A percentile compares a stretch with the other conserved stretches of the same genome.
These are phyloP conservation scores for Tetrahymena elliotti DNA, from an alignment of 73 alveolate genomes.

Conservation along the genomic window DNA sequence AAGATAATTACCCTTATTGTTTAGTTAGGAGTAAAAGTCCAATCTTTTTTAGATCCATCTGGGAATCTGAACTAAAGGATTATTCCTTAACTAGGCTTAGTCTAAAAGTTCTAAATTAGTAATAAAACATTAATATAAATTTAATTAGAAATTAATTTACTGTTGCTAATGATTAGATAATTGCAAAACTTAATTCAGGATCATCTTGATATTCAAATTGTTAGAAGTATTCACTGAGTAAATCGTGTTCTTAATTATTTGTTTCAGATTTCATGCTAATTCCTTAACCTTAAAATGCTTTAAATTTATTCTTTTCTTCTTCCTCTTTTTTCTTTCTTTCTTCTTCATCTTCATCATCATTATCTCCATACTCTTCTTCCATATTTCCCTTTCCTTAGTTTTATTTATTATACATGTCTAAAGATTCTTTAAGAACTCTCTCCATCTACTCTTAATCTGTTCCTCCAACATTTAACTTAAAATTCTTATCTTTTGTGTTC, in stretches of 20 bases:
- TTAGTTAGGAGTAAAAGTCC: background rate
- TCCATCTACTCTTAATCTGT: background rate
- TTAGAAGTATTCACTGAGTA: background rate
- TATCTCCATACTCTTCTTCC: background rate
- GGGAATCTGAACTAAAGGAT: background rate
- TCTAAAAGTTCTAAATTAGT: background rate
- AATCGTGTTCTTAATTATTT: background rate
- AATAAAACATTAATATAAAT: no score
- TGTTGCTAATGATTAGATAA: background rate
- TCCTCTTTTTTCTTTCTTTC: background rate
- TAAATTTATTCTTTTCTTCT: background rate
- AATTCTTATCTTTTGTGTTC: background rate
- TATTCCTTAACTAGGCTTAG: background rate
- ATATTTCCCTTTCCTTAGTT: background rate
- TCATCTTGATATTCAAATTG: background rate
- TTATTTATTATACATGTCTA: background rate
- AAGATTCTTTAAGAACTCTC: background rate
- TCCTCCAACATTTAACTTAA: background rate
- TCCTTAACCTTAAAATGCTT: background rate
- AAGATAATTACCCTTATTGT: background rate
- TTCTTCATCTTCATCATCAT: background rate
- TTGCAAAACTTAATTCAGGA: background rate
- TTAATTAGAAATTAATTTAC: background rate
- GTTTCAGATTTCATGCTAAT: background rate
- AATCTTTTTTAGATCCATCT: background rate